Evolutionary conservation across 176 grass and related monocot genomes (phyloP).

Genomic region (Carex parvula): DNA sequence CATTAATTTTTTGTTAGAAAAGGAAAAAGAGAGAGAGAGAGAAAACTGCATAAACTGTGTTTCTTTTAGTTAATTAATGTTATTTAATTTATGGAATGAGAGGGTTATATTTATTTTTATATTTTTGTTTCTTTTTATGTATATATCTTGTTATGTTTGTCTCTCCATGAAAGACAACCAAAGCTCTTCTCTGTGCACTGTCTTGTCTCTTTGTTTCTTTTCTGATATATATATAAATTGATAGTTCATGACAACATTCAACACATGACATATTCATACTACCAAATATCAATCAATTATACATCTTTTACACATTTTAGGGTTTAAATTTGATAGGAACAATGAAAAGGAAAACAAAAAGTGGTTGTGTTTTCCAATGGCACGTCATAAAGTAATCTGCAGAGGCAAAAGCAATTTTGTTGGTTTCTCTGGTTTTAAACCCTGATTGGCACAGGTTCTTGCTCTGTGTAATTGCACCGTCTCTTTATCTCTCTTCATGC

Average conservation of each 20-base stretch:
- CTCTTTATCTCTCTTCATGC: constrained; percentile 16
- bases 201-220: constrained; percentile 13
- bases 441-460: constrained; percentile 20
- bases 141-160: constrained; percentile 20
- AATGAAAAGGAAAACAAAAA: not conserved
- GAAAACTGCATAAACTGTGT: not conserved
- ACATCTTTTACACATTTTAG: not conserved
- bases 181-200: not conserved
- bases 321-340: not conserved
- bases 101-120: not conserved
- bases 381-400: constrained; percentile 7
- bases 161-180: not conserved
- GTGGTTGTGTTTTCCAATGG: not conserved
- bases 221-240: constrained; percentile 5
- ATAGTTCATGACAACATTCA: not conserved
- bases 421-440: constrained; percentile 24
- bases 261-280: not conserved
- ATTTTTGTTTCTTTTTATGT: not conserved
- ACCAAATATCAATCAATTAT: not conserved
- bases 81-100: constrained; percentile 6
- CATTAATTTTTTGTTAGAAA: not conserved
- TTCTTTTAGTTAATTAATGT: constrained; percentile 5
- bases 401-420: constrained; percentile 19
- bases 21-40: not conserved
- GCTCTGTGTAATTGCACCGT: not conserved